These are phyloP conservation scores for Coix lacrymajobi DNA, from an alignment of 176 grass and related monocot species.

Conservation along the genomic window DNA sequence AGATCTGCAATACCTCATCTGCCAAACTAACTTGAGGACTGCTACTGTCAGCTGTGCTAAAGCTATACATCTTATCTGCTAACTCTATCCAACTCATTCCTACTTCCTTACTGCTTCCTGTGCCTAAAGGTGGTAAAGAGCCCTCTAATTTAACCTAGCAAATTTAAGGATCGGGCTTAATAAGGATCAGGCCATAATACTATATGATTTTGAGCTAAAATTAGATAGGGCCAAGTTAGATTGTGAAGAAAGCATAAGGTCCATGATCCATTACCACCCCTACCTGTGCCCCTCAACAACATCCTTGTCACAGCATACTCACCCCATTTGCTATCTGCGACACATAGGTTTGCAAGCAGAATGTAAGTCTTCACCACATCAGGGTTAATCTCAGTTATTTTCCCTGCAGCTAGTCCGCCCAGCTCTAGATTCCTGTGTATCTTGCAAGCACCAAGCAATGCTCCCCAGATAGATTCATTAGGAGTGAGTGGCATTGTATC, in stretches of 20 bases:
- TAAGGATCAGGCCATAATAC: too few relatives aligned
- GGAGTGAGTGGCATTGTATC: constrained; percentile 44
- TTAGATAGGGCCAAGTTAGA: too few relatives aligned
- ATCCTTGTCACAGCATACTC: constrained; percentile 48
- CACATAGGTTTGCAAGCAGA: constrained; percentile 60
- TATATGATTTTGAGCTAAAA: too few relatives aligned
- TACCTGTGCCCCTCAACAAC: constrained; percentile 32
- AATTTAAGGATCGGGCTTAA: too few relatives aligned
- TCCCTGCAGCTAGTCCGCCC: constrained; percentile 38
- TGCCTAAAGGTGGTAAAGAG: too few relatives aligned
- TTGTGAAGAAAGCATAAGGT: too few relatives aligned
- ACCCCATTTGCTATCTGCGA: constrained; percentile 49
- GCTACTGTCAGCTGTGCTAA: constrained; percentile 46
- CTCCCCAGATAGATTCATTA: constrained; percentile 56
- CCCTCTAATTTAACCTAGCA: too few relatives aligned
- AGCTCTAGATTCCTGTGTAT: constrained; percentile 52
- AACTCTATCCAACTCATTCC: constrained; percentile 58
- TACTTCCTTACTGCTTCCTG: constrained; percentile 38
- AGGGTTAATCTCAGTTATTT: constrained; percentile 53
- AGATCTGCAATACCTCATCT: constrained; percentile 33
- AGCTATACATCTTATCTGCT: constrained; percentile 34
- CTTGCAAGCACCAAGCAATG: constrained; percentile 55
- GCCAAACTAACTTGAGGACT: constrained; percentile 37
- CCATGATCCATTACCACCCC: too few relatives aligned
- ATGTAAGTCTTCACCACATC: constrained; percentile 32